Evolutionary conservation across 2,329 filamentous ascomycete genomes (phyloP), one percentile per base, ranked within the genome.

Genomic region (Nemania sp.): DNA sequence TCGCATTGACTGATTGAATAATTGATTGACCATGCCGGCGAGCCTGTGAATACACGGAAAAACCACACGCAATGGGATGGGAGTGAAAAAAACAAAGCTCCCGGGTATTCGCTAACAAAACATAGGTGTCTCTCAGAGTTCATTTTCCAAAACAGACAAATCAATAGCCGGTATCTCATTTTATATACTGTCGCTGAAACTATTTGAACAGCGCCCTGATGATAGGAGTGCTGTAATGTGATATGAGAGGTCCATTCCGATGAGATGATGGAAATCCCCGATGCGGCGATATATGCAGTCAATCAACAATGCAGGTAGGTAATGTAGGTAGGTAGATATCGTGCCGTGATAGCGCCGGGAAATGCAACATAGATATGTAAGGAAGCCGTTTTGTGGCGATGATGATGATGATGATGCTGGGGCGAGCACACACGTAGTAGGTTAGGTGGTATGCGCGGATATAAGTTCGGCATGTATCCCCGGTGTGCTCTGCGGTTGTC

Each of bases 41-140:
- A 29, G 7, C 25, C 7, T 29, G 25, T 29, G 25, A 7, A 29
- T 54, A 48, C 49, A 50, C 43, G 53, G 48, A 45, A 48, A 57
- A 43, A 60, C 57, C 48, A 60, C 29, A 34, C 20, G n/a, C n/a
- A n/a, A 20, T 34, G 25, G 9, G 11, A 32, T 39, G 45, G 45
- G 45, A 17, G 1, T 6, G 13, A 15, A 32, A 10, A 32, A 32
- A 50, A 10, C n/a, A 32, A 50, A 51, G 17, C 34, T 46, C 45
- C 46, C 17, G 37, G 53, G 47, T 60, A 60, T 53, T 50, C 29
- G 50, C 40, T 54, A 34, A 58, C 55, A 46, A 42, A 47, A 29
- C 7, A 7, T 29, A 29, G 25, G 25, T 29, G 4, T 29, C 25
- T 7, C 7, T 3, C 4, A 7, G 25, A 29, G 7, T 3, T 4